Base-by-base conservation (phyloP, 2,329 filamentous ascomycete species). In the Rutstroemia sp. region DNA sequence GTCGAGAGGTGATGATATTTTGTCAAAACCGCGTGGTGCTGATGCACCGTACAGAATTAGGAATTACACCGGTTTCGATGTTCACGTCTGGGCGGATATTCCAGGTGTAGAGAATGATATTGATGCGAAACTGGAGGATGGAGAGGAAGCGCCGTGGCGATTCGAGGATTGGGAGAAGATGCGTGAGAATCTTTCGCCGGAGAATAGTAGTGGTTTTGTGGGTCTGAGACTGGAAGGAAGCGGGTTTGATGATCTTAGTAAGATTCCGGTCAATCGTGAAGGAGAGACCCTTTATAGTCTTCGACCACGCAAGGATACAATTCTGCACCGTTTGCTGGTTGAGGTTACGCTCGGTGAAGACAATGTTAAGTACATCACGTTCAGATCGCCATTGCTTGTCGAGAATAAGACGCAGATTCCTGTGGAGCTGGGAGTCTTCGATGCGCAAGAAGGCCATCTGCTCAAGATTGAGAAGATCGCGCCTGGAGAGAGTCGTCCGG, bases 401-500 rank as follows among this genome's bases (percentile, higher is more conserved):
- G 94, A 99, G 70, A 99, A 99, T 71, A 88, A 94, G 61, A 99
- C 94, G 0, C 90, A 99, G 69, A 96, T 99, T 45, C 92, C 94
- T 0, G 85, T 99, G 14, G 94, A 99, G 71, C 73, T 99, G 21
- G 95, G 94, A 16, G 85, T 99, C 16, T 96, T 90, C 68, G 94
- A 92, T 70, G 84, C 85, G 0, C 83, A 90, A 60, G 87, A 96
- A 57, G 92, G 92, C 0, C 87, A 96, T 70, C 77, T 99, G 18
- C 81, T 97, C 61, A 97, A 96, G 75, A 96, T 99, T 60, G 95
- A 99, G 73, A 97, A 97, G 75, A 92, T 99, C 56, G 81, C 90
- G 0, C 95, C 94, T 0, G 94, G 95, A 0, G 92, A 96, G 69
- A 86, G 86, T 52, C 82, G 91, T 18, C 92, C 94, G 8, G 90